These are phyloP conservation scores for Ustilago crameri DNA, from an alignment of 1,284 basidiomycete genomes.

Conservation along the genomic window DNA sequence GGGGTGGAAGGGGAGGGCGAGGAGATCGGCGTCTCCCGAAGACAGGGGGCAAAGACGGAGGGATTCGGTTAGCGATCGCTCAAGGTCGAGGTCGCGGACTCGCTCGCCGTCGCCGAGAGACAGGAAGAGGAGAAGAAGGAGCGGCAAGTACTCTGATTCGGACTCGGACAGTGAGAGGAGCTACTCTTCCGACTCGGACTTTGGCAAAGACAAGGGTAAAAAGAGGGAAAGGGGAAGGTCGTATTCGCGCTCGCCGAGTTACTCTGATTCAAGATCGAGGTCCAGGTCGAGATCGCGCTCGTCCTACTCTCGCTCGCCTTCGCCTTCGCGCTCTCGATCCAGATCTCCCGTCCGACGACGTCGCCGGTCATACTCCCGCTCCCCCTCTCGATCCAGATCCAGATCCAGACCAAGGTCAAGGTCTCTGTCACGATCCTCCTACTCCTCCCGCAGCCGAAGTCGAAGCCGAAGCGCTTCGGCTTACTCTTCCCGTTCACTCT, in stretches of 20 bases:
- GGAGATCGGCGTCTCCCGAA: constrained; percentile 16
- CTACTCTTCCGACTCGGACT: too few species aligned
- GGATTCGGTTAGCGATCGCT: background rate
- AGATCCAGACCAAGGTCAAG: constrained; percentile 6
- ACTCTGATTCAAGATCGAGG: constrained; percentile 5
- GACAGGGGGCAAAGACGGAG: constrained; percentile 19
- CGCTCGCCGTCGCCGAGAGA: constrained; percentile 17
- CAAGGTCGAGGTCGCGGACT: too few species aligned
- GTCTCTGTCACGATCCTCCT: constrained; percentile 27
- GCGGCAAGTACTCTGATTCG: constrained; percentile 14
- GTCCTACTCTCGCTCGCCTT: too few species aligned
- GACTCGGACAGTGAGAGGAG: constrained; percentile 1
- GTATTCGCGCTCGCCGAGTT: background rate
- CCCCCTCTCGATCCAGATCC: constrained; percentile 22
- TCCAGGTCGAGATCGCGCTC: constrained; percentile 32
- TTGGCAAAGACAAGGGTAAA: too few species aligned
- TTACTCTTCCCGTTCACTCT: too few species aligned
- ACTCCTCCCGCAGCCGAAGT: constrained; percentile 6
- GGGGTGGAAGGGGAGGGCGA: constrained; percentile 32
- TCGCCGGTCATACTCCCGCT: too few species aligned
- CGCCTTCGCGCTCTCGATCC: too few species aligned
- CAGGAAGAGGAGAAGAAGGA: constrained; percentile 18
- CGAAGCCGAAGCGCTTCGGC: constrained; percentile 5
- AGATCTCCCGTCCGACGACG: too few species aligned
- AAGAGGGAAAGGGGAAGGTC: constrained; percentile 20